These are phyloP conservation scores for Exophiala mesophila DNA, from an alignment of 2,329 filamentous ascomycete genomes.

Conservation along the genomic window DNA sequence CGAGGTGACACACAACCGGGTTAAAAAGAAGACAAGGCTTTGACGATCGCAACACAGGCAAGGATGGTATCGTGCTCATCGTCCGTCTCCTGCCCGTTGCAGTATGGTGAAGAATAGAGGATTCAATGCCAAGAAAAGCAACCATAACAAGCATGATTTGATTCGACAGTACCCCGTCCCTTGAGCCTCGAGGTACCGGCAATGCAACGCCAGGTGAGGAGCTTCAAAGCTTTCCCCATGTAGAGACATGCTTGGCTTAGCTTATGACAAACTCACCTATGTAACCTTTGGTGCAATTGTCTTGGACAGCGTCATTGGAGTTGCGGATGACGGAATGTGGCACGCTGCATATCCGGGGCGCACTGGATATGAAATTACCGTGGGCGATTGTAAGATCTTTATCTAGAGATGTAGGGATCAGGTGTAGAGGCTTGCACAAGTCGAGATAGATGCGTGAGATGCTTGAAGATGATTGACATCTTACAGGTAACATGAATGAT, in stretches of 20 bases:
- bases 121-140: slow-evolving; percentile 6
- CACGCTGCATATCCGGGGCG: too few species aligned
- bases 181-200: neutral
- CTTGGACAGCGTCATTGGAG: slow-evolving; percentile 8
- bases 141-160: neutral
- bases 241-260: neutral
- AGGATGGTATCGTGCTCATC: slow-evolving; percentile 2
- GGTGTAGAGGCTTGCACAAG: too few species aligned
- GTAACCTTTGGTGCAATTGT: neutral
- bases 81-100: slow-evolving; percentile 3
- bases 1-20: too few species aligned
- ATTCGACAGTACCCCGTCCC: neutral
- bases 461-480: too few species aligned
- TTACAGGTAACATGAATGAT: too few species aligned
- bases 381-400: too few species aligned
- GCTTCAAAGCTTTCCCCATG: neutral
- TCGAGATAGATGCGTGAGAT: too few species aligned
- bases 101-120: slow-evolving; percentile 2
- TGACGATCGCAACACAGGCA: neutral
- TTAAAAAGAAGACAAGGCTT: too few species aligned
- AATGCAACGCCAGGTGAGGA: slow-evolving; percentile 1
- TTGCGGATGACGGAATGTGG: neutral
- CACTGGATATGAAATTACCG: too few species aligned
- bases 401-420: too few species aligned
- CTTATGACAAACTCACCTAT: neutral